A percentile compares a stretch with the other conserved stretches of the same genome.
These are phyloP conservation scores for Cladosporium oxysporum DNA, from an alignment of 2,329 filamentous ascomycete genomes.

Conservation along the genomic window DNA sequence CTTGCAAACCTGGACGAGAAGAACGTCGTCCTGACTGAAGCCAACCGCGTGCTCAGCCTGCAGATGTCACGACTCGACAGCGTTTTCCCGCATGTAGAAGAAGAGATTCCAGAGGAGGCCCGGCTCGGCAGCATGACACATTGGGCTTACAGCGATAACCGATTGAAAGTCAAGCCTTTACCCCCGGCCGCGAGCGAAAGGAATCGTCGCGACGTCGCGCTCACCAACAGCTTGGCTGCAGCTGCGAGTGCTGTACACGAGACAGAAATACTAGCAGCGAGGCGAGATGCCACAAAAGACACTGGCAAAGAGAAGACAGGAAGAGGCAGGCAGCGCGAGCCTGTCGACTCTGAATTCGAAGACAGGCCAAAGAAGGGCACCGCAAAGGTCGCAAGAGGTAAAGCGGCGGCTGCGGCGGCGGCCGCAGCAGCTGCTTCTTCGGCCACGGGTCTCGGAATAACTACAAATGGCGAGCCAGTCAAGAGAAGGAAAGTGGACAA, in stretches of 20 bases:
- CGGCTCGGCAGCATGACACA: slow-evolving; percentile 88
- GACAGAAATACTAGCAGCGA: slow-evolving; percentile 75
- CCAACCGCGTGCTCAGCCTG: slow-evolving; percentile 83
- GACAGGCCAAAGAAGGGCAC: slow-evolving; percentile 67
- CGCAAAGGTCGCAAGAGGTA: slow-evolving; percentile 60
- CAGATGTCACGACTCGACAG: slow-evolving; percentile 83
- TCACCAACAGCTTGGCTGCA: slow-evolving; percentile 67
- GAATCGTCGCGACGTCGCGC: slow-evolving; percentile 74
- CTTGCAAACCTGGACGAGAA: slow-evolving; percentile 94
- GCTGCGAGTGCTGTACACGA: slow-evolving; percentile 76
- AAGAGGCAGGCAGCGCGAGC: slow-evolving; percentile 61
- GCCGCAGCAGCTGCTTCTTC: slow-evolving; percentile 27
- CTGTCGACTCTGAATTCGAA: slow-evolving; percentile 78
- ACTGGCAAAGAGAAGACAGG: slow-evolving; percentile 63
- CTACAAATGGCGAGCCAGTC: slow-evolving; percentile 59
- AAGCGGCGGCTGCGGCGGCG: slow-evolving; percentile 54
- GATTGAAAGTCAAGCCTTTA: slow-evolving; percentile 52
- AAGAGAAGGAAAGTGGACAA: slow-evolving; percentile 86
- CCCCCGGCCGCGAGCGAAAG: slow-evolving; percentile 63
- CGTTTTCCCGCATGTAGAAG: slow-evolving; percentile 81
- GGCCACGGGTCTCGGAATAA: slow-evolving; percentile 58
- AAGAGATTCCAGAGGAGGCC: slow-evolving; percentile 91
- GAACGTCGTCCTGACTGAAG: slow-evolving; percentile 91
- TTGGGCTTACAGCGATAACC: slow-evolving; percentile 91
- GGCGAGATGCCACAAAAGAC: slow-evolving; percentile 83